A percentile compares a stretch with the other conserved stretches of the same genome.
These are phyloP conservation scores for Sphaerostilbella broomeana DNA, from an alignment of 2,329 filamentous ascomycete species.

Conservation along the genomic window DNA sequence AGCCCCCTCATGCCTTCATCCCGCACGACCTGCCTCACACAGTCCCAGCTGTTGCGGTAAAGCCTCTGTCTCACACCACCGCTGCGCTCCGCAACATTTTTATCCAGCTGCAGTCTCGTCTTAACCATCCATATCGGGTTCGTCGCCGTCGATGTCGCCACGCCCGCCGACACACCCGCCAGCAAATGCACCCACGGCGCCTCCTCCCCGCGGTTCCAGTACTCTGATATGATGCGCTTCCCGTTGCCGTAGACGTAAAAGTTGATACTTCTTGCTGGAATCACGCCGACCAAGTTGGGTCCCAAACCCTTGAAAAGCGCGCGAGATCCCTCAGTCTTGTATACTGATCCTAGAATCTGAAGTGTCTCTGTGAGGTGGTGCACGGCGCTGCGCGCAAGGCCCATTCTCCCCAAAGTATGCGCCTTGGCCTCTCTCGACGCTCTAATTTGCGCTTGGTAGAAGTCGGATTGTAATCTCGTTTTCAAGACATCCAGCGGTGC, in stretches of 20 bases:
- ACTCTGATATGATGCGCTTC: slow-evolving; percentile 71
- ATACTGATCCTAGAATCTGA: slow-evolving; percentile 76
- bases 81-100: slow-evolving; percentile 61
- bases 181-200: slow-evolving; percentile 70
- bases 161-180: slow-evolving; percentile 69
- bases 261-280: slow-evolving; percentile 85
- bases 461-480: slow-evolving; percentile 87
- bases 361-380: slow-evolving; percentile 81
- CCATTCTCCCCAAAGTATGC: slow-evolving; percentile 42
- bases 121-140: slow-evolving; percentile 98
- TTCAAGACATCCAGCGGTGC: slow-evolving; percentile 91
- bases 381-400: slow-evolving; percentile 57
- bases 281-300: slow-evolving; percentile 82
- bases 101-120: slow-evolving; percentile 86
- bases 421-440: slow-evolving; percentile 57
- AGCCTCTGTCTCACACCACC: slow-evolving; percentile 51
- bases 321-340: slow-evolving; percentile 72
- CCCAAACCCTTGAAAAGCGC: slow-evolving; percentile 91
- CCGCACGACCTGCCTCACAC: slow-evolving; percentile 71
- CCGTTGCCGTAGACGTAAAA: slow-evolving; percentile 92
- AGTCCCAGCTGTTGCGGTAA: slow-evolving; percentile 86
- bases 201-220: slow-evolving; percentile 64
- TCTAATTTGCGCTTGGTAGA: slow-evolving; percentile 79
- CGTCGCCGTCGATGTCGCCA: slow-evolving; percentile 82
- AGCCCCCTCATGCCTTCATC: slow-evolving; percentile 75